Conservation (phyloP, 768 basidiomycete species). For the Rubroboletus pulcherrimus region DNA sequence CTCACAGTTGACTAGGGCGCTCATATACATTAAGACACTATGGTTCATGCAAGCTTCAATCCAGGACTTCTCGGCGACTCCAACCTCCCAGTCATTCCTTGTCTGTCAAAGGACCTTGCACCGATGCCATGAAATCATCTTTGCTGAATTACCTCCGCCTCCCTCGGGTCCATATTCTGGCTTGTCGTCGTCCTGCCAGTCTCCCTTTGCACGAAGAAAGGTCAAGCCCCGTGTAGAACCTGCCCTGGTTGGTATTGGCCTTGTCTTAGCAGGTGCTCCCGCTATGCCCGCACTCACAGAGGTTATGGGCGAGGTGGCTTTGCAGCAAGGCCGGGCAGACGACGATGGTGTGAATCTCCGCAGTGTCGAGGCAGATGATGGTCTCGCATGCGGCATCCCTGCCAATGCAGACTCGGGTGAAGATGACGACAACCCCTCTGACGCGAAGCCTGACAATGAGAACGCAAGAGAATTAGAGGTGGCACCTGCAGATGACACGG, state of each 20-base stretch:
- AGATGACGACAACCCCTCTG: slow-evolving; percentile 44
- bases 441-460: slow-evolving; percentile 37
- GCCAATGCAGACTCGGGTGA: slow-evolving; percentile 24
- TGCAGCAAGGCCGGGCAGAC: slow-evolving; percentile 84
- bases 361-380: slow-evolving; percentile 46
- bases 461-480: slow-evolving; percentile 13
- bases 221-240: slow-evolving; percentile 73
- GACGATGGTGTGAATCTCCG: slow-evolving; percentile 50
- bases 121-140: slow-evolving; percentile 94
- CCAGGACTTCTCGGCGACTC: slow-evolving; percentile 57
- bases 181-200: slow-evolving; percentile 45
- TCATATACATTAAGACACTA: slow-evolving; percentile 58
- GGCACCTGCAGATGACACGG: slow-evolving; percentile 11
- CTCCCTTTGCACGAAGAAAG: slow-evolving; percentile 53
- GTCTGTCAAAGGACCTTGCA: slow-evolving; percentile 91
- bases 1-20: slow-evolving; percentile 9
- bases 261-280: slow-evolving; percentile 71
- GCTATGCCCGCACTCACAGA: slow-evolving; percentile 72
- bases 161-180: slow-evolving; percentile 64
- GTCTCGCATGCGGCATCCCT: slow-evolving; percentile 30
- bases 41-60: slow-evolving; percentile 99
- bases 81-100: slow-evolving; percentile 72
- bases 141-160: slow-evolving; percentile 75
- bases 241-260: slow-evolving; percentile 79
- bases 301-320: slow-evolving; percentile 75